Base-by-base conservation (phyloP, 148 eudicot species). In the Mesembryanthemum crystallinum region DNA sequence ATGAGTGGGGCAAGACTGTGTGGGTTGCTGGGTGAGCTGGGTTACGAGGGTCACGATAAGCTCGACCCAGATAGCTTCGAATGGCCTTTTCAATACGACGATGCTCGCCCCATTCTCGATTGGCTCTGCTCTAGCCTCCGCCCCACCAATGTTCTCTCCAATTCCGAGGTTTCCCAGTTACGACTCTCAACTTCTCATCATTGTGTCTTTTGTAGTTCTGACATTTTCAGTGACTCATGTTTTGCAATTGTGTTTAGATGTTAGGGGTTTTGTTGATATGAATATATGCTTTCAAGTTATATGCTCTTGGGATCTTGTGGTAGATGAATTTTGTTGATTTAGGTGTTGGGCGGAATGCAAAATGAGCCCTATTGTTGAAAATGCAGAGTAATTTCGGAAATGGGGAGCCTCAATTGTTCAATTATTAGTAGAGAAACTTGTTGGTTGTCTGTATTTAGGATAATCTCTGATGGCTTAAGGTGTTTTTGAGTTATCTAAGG, bases 51-150 rank as follows among this genome's bases (percentile, higher is more conserved):
- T 0, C 88, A 82, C 82, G 80, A 76, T 21, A 78, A 81, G 29
- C 65, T 90, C 49, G 98, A 95, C 87, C 91, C 90, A 4, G 98
- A 95, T 84, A 95, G 97, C 82, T 92, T 95, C 73, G 98, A 95
- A 67, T 95, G 98, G 98, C 96, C 98, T 1, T 95, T 95, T 57
- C 97, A 95, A 76, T 94, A 94, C 87, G 97, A 94, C 67, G 96
- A 95, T 72, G 92, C 87, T 78, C 88, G 96, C 0, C 97, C 98
- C 61, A 81, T 95, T 13, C 97, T 95, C 69, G 89, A 90, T 60
- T 95, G 98, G 98, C 84, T 95, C 52, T 95, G 97, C 79, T 89
- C 93, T 30, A 90, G 88, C 79, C 96, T 95, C 58, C 93, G 92
- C 35, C 96, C 94, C 67, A 89, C 98, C 61, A 95, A 95, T 75